A percentile compares a stretch with the other conserved stretches of the same genome.
These are phyloP conservation scores for Blastomyces gilchristii DNA, from an alignment of 2,329 filamentous ascomycete species.

Conservation along the genomic window DNA sequence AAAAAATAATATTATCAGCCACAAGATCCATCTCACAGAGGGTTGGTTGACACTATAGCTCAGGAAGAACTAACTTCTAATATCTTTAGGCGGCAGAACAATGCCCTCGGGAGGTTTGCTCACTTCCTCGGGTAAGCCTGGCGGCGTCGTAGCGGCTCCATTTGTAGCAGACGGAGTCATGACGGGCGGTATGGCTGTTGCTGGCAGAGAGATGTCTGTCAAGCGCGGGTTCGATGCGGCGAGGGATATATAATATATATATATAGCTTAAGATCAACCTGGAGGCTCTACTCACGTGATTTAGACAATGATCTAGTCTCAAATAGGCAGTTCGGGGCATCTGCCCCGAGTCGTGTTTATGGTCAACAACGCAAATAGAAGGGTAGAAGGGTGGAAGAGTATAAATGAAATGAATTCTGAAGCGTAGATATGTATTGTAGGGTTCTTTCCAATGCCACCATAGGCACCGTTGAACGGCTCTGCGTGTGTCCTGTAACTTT, in stretches of 20 bases:
- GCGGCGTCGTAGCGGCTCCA: conserved; percentile 26
- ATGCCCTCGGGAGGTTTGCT: conserved; percentile 72
- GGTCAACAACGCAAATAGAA: neutral
- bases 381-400: neutral
- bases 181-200: conserved; percentile 7
- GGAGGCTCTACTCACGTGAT: neutral
- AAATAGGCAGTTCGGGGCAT: neutral
- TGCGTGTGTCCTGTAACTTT: neutral
- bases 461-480: neutral
- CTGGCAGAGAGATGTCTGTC: neutral
- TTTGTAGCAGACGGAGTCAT: conserved; percentile 35
- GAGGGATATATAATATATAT: neutral
- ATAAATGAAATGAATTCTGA: neutral
- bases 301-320: neutral
- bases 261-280: neutral
- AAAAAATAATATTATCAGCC: conserved; percentile 19
- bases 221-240: neutral
- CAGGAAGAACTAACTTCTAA: conserved; percentile 48
- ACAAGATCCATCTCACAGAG: neutral
- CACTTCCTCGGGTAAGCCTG: conserved; percentile 44
- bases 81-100: conserved; percentile 74
- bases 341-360: too few relatives aligned
- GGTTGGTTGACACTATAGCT: neutral
- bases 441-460: neutral
- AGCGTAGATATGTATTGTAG: neutral